Conservation (phyloP, 345 rosid species). For the Bruguiera gymnorhiza region DNA sequence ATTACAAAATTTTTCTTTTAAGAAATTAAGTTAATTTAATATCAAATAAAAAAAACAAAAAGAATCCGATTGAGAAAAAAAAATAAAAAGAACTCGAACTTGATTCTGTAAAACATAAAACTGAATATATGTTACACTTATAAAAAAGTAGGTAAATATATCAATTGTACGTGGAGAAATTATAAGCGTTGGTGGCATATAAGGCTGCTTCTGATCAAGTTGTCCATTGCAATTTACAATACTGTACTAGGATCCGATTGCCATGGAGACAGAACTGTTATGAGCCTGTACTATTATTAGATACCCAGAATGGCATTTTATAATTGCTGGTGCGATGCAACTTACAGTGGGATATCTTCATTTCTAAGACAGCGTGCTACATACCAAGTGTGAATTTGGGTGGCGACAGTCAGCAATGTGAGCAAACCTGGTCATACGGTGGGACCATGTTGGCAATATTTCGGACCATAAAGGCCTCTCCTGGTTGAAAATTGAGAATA, state of each 20-base stretch:
- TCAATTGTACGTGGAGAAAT: too few species aligned
- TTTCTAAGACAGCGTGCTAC: neutral
- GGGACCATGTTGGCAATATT: constrained; percentile 99
- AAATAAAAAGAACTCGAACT: too few species aligned
- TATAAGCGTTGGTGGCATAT: too few species aligned
- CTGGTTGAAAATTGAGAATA: constrained; percentile 81
- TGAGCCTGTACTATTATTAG: neutral
- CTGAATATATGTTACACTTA: too few species aligned
- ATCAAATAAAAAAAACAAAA: too few species aligned
- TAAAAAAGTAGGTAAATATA: too few species aligned
- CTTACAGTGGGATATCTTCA: too few species aligned
- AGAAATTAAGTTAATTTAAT: too few species aligned
- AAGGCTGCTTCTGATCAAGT: too few species aligned
- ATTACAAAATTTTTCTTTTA: neutral
- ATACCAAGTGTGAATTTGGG: neutral
- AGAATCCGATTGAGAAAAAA: too few species aligned
- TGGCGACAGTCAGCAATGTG: constrained; percentile 3
- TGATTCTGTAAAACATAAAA: too few species aligned
- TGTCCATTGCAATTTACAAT: neutral
- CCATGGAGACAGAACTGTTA: neutral
- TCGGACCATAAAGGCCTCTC: constrained; percentile 93
- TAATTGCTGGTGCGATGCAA: neutral
- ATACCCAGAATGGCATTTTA: neutral
- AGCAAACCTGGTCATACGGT: constrained; percentile 60
- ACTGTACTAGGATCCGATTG: neutral